Conservation (phyloP, 2,329 filamentous ascomycete species). For the Dactylellina leptospora region DNA sequence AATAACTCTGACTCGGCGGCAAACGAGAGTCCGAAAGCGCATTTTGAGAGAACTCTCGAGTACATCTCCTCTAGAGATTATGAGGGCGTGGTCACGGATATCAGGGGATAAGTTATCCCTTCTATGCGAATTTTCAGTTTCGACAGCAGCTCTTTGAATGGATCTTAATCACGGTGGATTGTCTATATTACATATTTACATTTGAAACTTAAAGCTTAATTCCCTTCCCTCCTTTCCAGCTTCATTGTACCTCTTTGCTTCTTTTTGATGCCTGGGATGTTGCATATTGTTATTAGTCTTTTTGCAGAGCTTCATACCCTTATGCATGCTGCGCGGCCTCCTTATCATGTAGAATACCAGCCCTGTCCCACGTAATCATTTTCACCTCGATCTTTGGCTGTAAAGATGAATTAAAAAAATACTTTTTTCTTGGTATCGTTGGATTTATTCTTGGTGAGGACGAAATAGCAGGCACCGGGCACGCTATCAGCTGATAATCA, state of each 20-base stretch:
- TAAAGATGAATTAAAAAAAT: too few relatives aligned
- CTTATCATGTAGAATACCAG: slow-evolving; percentile 41
- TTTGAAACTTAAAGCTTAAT: slow-evolving; percentile 38
- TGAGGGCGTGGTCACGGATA: slow-evolving; percentile 82
- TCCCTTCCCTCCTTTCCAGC: slow-evolving; percentile 26
- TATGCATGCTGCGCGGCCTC: slow-evolving; percentile 19
- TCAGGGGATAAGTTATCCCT: slow-evolving; percentile 61
- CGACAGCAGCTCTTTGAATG: too few relatives aligned
- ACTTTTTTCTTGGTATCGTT: slow-evolving; percentile 1
- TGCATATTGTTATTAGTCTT: slow-evolving; percentile 31
- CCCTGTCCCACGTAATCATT: background rate
- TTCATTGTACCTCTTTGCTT: slow-evolving; percentile 1
- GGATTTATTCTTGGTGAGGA: too few relatives aligned
- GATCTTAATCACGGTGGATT: slow-evolving; percentile 27
- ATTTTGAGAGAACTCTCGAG: slow-evolving; percentile 93
- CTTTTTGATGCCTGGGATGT: slow-evolving; percentile 18
- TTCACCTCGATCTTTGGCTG: too few relatives aligned
- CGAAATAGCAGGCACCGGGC: background rate
- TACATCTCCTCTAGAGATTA: slow-evolving; percentile 92
- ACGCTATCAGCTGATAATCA: too few relatives aligned
- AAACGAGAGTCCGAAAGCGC: slow-evolving; percentile 87
- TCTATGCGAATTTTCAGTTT: too few relatives aligned
- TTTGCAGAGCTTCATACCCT: slow-evolving; percentile 53
- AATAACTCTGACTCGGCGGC: slow-evolving; percentile 82
- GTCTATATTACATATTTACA: slow-evolving; percentile 53